Percentiles rank a stretch among this genome's conserved stretches.
These are phyloP conservation scores for Tricladium varicosporioides DNA, from an alignment of 2,329 filamentous ascomycete genomes.

Conservation along the genomic window DNA sequence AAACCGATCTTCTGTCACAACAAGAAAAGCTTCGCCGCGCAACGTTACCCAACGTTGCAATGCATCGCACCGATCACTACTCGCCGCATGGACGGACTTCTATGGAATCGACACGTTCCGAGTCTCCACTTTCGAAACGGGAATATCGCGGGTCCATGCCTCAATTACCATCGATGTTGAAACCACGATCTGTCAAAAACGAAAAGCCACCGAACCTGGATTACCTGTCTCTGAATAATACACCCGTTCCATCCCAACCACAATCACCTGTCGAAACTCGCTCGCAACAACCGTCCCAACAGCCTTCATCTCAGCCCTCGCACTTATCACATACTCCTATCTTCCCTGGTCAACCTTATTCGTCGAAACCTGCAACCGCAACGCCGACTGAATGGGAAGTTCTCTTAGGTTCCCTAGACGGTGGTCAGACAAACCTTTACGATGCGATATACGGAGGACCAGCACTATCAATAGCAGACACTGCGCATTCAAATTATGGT, in stretches of 20 bases:
- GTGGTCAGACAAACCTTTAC: constrained; percentile 79
- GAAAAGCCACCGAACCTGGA: constrained; percentile 50
- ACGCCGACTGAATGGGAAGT: constrained; percentile 78
- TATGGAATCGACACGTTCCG: constrained; percentile 23
- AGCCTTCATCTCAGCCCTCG: constrained; percentile 18
- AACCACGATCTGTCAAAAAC: constrained; percentile 16
- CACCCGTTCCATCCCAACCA: constrained; percentile 45
- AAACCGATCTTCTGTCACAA: constrained; percentile 52
- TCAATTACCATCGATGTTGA: constrained; percentile 20
- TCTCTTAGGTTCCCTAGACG: constrained; percentile 75
- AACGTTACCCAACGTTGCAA: constrained; percentile 46
- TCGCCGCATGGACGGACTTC: constrained; percentile 28
- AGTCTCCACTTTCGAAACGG: constrained; percentile 38
- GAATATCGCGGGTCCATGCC: constrained; percentile 37
- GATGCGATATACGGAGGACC: constrained; percentile 75
- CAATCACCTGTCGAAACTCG: constrained; percentile 42
- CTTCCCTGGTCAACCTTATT: constrained; percentile 28
- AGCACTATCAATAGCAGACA: constrained; percentile 33
- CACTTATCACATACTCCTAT: constrained; percentile 39
- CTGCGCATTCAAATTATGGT: constrained; percentile 22
- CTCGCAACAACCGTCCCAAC: constrained; percentile 27
- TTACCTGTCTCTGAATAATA: constrained; percentile 54
- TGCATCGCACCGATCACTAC: constrained; percentile 18
- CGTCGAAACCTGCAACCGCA: constrained; percentile 40
- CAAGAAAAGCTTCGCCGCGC: constrained; percentile 58